These are phyloP conservation scores for Podospora pseudocomata DNA, from an alignment of 495 filamentous ascomycete species.

Conservation along the genomic window DNA sequence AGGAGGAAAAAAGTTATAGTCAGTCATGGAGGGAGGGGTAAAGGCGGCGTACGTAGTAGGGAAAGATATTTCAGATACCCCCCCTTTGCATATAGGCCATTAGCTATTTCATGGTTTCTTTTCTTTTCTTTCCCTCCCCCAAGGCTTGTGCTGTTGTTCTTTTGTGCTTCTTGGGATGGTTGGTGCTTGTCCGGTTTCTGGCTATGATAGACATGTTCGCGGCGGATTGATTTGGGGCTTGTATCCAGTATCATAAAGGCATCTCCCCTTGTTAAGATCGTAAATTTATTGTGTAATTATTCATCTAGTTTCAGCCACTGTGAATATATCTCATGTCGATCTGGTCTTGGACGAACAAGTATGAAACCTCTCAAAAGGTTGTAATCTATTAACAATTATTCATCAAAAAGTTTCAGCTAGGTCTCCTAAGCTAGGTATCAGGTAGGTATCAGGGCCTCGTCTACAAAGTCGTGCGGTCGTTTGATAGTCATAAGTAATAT, in stretches of 20 bases:
- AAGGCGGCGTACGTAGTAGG: neutral
- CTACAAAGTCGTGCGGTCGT: neutral
- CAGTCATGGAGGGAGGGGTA: neutral
- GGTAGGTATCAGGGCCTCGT: neutral
- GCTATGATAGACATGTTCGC: too few relatives aligned
- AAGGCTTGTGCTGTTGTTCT: neutral
- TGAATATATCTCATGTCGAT: too few relatives aligned
- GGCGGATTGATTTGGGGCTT: neutral
- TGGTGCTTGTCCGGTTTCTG: neutral
- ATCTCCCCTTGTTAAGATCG: neutral
- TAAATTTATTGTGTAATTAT: neutral
- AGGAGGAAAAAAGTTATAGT: neutral
- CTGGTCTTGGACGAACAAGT: too few relatives aligned
- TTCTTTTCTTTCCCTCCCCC: neutral
- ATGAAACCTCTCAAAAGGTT: too few relatives aligned
- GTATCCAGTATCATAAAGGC: neutral
- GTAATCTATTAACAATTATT: too few relatives aligned
- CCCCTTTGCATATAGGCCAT: neutral
- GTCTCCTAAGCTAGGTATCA: too few relatives aligned
- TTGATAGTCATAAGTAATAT: neutral
- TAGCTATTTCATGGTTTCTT: neutral
- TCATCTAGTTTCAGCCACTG: neutral
- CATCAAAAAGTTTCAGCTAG: neutral
- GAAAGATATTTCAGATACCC: conserved; percentile 2
- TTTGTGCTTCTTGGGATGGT: too few relatives aligned